A percentile compares a stretch with the other conserved stretches of the same genome.
These are phyloP conservation scores for Galeopsis tetrahit DNA, from an alignment of 257 asterid species.

Conservation along the genomic window DNA sequence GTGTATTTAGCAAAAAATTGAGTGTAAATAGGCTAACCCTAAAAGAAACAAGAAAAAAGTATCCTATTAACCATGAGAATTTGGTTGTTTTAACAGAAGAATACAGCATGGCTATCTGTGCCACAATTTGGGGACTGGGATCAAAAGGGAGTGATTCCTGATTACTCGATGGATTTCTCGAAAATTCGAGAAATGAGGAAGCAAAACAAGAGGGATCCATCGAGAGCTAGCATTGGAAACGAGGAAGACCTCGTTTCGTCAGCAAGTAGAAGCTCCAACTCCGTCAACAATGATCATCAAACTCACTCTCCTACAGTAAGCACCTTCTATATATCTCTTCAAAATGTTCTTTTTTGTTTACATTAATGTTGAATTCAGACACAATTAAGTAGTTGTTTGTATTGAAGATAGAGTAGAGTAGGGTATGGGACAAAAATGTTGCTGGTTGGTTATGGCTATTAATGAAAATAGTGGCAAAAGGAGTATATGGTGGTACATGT, in stretches of 20 bases:
- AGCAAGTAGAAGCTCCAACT: conserved; percentile 34
- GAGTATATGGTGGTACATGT: conserved; percentile 31
- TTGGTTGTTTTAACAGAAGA: conserved; percentile 35
- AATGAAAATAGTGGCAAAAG: conserved; percentile 18
- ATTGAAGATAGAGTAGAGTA: neutral
- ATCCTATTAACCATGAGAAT: neutral
- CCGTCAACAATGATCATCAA: conserved; percentile 42
- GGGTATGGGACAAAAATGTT: conserved; percentile 14
- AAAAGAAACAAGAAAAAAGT: neutral
- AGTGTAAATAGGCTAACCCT: too few relatives aligned
- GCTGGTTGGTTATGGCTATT: conserved; percentile 36
- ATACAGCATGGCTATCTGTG: conserved; percentile 55
- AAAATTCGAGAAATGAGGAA: conserved; percentile 67
- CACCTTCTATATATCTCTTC: conserved; percentile 19
- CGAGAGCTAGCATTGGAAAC: conserved; percentile 62
- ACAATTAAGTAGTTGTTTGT: neutral
- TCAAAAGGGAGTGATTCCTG: conserved; percentile 58
- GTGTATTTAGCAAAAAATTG: too few relatives aligned
- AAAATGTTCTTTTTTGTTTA: neutral
- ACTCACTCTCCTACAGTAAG: conserved; percentile 68
- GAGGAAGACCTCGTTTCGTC: conserved; percentile 57
- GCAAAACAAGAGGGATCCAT: conserved; percentile 64
- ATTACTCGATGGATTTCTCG: conserved; percentile 64
- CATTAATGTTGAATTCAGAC: neutral
- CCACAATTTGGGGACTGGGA: conserved; percentile 76